Evolutionary conservation across 768 basidiomycete genomes (phyloP), one percentile per base, ranked within the genome.

Genomic region (Suillus subalutaceus): DNA sequence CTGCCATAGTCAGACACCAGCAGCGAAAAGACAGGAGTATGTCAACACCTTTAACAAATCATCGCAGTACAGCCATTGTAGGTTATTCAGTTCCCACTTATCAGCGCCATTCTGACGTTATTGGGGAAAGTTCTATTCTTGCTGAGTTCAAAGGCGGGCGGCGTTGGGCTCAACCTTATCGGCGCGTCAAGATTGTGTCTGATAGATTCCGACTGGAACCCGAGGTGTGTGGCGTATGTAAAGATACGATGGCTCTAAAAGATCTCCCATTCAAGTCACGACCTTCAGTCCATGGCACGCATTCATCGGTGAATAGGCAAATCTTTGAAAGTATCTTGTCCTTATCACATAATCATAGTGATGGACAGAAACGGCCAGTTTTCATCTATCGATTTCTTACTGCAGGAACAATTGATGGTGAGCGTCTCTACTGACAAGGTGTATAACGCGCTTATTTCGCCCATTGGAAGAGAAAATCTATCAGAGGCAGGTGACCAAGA

Each of bases 251-350:
- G 26, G 30, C 41, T 5, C 59, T 60, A 60, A 32, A 18, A 10
- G 18, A n/a, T 40, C 23, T n/a, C 44, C 64, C 37, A 30, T 23
- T 57, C 41, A 26, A 94, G 92, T 71, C 92, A 92, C 71, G 97
- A 99, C 79, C 77, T 96, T 20, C 97, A 99, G 77, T 91, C 97
- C 2, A 99, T 99, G 97, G 97, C 96, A 62, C 88, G 97, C 59
- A 97, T 96, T 74, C 94, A 97, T 78, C 86, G 94, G 94, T 94
- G 67, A 56, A 80, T 70, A 56, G 26, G 40, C 6, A 66, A 30
- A 62, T 46, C 26, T n/a, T 62, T 66, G 41, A 26, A 65, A 62
- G 20, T 20, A 55, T 55, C 35, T 58, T 69, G 23, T 68, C 61
- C 65, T 65, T 12, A 65, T 67, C 26, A 70, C 32, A 38, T 64